Conservation (phyloP, 2,329 filamentous ascomycete genomes). For the Sporothrix inflata region DNA sequence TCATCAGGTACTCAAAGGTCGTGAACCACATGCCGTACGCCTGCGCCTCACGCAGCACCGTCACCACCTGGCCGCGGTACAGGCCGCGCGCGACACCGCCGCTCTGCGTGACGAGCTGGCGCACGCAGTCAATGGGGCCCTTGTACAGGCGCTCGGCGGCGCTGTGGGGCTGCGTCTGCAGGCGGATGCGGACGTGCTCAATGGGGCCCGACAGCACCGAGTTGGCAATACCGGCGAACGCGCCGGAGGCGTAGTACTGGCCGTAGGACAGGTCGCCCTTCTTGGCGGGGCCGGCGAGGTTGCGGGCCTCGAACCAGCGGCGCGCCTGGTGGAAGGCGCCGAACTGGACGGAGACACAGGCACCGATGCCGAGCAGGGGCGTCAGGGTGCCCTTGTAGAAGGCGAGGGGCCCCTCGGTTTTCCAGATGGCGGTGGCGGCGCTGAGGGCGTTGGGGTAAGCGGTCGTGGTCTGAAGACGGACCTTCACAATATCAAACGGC, state of each 20-base stretch:
- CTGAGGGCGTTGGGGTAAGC: constrained; percentile 80
- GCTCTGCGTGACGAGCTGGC: constrained; percentile 70
- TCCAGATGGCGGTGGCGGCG: constrained; percentile 81
- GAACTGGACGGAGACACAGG: constrained; percentile 98
- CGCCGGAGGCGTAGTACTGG: constrained; percentile 89
- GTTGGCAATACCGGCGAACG: constrained; percentile 92
- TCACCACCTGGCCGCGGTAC: constrained; percentile 87
- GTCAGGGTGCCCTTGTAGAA: constrained; percentile 99
- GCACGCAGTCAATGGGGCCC: constrained; percentile 88
- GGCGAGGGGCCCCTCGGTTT: constrained; percentile 82
- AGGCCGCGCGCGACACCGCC: constrained; percentile 73
- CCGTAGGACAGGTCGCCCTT: constrained; percentile 67
- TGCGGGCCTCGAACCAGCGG: constrained; percentile 78
- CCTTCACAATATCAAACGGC: constrained; percentile 92
- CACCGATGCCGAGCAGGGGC: constrained; percentile 91
- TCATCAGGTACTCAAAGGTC: constrained; percentile 96
- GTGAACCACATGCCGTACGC: constrained; percentile 97
- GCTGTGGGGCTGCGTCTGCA: constrained; percentile 96
- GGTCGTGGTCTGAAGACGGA: constrained; percentile 86
- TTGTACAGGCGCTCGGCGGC: constrained; percentile 69
- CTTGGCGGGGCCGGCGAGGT: constrained; percentile 59
- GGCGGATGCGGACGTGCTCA: constrained; percentile 92
- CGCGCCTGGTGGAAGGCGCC: constrained; percentile 93
- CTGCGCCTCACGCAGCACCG: constrained; percentile 83
- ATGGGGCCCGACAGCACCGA: constrained; percentile 86